Percentiles rank a stretch among this genome's conserved stretches.
Evolutionary conservation across 257 asterid species (phyloP).

Genomic region (Lantana camara): DNA sequence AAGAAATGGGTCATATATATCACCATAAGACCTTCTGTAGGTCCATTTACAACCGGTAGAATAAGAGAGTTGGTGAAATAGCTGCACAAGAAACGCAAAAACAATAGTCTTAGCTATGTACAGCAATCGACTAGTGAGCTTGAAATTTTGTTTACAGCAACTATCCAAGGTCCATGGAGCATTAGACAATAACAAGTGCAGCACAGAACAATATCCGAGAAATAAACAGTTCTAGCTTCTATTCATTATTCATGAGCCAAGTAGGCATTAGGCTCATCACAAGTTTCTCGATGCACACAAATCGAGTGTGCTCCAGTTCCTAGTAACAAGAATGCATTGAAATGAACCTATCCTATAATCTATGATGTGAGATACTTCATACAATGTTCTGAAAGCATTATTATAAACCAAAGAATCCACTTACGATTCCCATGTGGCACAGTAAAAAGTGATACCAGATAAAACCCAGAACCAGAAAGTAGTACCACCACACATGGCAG

Average conservation of each 20-base stretch:
- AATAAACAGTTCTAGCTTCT: neutral
- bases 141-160: conserved; percentile 8
- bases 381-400: neutral
- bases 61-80: conserved; percentile 94
- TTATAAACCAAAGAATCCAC: conserved; percentile 33
- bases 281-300: neutral
- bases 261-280: neutral
- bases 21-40: conserved; percentile 98
- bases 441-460: conserved; percentile 89
- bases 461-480: conserved; percentile 98
- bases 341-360: neutral
- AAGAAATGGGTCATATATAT: conserved; percentile 81
- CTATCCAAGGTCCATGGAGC: conserved; percentile 17
- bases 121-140: conserved; percentile 7
- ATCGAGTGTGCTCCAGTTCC: too few relatives aligned
- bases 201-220: neutral
- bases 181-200: neutral
- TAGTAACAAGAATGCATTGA: too few relatives aligned
- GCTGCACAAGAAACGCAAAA: conserved; percentile 49
- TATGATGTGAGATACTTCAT: neutral
- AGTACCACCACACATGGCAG: conserved; percentile 88
- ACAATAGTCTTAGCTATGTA: neutral
- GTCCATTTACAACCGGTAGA: conserved; percentile 97
- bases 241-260: neutral
- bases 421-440: conserved; percentile 97